Base-by-base conservation (phyloP, 2,329 filamentous ascomycete species). In the Penicillium fuscoglaucum region DNA sequence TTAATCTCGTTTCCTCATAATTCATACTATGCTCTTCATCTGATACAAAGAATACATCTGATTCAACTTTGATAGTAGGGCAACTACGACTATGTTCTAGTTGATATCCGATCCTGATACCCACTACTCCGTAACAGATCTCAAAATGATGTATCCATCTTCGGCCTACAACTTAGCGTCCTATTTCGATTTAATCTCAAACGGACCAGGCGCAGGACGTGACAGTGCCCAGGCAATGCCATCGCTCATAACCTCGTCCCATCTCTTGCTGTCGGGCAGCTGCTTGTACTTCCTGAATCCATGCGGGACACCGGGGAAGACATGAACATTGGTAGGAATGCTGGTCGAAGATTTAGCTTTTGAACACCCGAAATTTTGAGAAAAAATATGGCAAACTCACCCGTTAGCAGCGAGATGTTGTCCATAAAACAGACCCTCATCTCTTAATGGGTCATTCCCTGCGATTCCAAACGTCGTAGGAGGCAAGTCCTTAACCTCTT, bases 261-360 rank as follows among this genome's bases (percentile, higher is more conserved):
- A 75, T 10, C 62, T 58, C 55, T 67, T 61, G 13, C 59, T 67
- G 4, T 63, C 68, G 0, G 68, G 59, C n/a, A 75, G 41, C 28
- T 62, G 61, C 26, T 66, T 68, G 54, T 65, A 68, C 6, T 69
- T 59, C 44, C 78, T 69, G 63, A 83, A 83, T 0, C 78, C 79
- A 70, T 85, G 83, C 0, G 83, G 83, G 0, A 85, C 68, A 0
- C 83, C 83, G 28, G 72, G 76, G 66, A 84, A 84, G 0, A 85
- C 61, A 55, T 77, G 71, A 0, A 80, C 68, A 54, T 82, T 70
- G 0, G 81, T 83, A 0, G 82, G 77, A 0, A 85, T 80, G 0
- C 79, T 81, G 52, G 15, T 19, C 2, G 43, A n/a, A 13, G 7
- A 35, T 17, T 46, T 50, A 40, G 33, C 24, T 6, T n/a, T 41